A percentile compares a stretch with the other conserved stretches of the same genome.
These are phyloP conservation scores for Saprolegnia diclina DNA, from an alignment of 352 stramenopile genomes.

Conservation along the genomic window DNA sequence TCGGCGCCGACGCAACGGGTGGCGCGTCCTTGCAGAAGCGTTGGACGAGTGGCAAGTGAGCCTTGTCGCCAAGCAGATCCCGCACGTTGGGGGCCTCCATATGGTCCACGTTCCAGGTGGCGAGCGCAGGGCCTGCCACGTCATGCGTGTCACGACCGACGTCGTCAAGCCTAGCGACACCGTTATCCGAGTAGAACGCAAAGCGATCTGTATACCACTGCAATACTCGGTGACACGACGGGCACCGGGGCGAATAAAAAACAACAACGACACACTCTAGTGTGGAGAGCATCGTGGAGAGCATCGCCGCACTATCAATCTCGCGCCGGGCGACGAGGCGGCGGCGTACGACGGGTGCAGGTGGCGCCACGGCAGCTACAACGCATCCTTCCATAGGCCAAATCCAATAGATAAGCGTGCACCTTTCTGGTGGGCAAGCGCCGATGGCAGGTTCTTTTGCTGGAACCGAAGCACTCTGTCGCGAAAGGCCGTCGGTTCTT, in stretches of 20 bases:
- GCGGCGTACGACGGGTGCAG: background rate
- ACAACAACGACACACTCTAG: background rate
- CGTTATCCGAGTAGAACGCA: background rate
- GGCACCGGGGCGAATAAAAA: slow-evolving; percentile 18
- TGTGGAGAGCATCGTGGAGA: background rate
- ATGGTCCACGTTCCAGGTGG: background rate
- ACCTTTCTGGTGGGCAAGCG: background rate
- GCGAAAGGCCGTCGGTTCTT: background rate
- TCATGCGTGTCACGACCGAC: background rate
- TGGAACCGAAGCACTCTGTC: background rate
- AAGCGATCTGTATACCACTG: background rate
- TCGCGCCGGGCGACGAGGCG: background rate
- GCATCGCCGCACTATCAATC: background rate
- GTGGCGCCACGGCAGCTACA: background rate
- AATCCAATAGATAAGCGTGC: background rate
- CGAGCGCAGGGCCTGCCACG: background rate
- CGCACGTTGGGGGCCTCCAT: background rate
- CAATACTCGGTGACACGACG: slow-evolving; percentile 8
- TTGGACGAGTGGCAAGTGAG: background rate
- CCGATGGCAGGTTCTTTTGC: background rate
- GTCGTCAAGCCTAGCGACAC: background rate
- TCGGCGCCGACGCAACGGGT: background rate
- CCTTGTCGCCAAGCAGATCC: background rate
- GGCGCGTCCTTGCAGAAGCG: background rate
- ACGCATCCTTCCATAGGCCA: background rate